phyloP scores from a whole-genome alignment of 805 yeast genomes.

The Clavispora fructus region DNA sequence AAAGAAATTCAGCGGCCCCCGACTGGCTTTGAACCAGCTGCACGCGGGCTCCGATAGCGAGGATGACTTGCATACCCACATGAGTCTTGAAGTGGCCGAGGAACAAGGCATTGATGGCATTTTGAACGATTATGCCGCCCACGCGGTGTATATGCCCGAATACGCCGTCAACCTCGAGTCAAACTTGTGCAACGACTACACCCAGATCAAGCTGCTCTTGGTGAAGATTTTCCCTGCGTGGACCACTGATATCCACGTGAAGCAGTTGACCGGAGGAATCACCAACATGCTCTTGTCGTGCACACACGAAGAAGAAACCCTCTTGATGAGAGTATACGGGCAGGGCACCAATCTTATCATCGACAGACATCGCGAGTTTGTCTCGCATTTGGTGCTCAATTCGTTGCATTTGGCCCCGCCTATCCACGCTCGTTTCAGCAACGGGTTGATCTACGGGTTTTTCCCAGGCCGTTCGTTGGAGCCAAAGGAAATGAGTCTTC shows the following conservation, averaged over 20 bases:
- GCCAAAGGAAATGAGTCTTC: conserved; percentile 47
- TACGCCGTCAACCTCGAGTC: conserved; percentile 34
- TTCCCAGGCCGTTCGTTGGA: conserved; percentile 58
- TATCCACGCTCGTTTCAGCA: conserved; percentile 60
- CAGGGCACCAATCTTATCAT: conserved; percentile 67
- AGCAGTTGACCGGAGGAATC: conserved; percentile 56
- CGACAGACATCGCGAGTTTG: conserved; percentile 69
- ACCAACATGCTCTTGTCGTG: conserved; percentile 57
- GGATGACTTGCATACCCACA: neutral
- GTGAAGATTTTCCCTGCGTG: conserved; percentile 44
- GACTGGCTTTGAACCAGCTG: neutral
- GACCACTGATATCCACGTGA: conserved; percentile 29
- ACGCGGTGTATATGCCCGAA: conserved; percentile 47
- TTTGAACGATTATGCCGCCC: conserved; percentile 32
- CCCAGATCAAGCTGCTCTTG: conserved; percentile 36
- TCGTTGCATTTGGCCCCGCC: conserved; percentile 62
- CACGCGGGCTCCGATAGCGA: neutral
- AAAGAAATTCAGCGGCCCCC: neutral
- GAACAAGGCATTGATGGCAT: conserved; percentile 2
- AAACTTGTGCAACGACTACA: conserved; percentile 27
- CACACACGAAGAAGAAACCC: conserved; percentile 32
- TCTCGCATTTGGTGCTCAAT: conserved; percentile 60
- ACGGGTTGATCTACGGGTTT: conserved; percentile 70
- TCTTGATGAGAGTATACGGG: conserved; percentile 68
- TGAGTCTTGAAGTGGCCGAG: neutral